Evolutionary conservation across 352 stramenopile species (phyloP), one percentile per base, ranked within the genome.

Genomic region (Pythium insidiosum): DNA sequence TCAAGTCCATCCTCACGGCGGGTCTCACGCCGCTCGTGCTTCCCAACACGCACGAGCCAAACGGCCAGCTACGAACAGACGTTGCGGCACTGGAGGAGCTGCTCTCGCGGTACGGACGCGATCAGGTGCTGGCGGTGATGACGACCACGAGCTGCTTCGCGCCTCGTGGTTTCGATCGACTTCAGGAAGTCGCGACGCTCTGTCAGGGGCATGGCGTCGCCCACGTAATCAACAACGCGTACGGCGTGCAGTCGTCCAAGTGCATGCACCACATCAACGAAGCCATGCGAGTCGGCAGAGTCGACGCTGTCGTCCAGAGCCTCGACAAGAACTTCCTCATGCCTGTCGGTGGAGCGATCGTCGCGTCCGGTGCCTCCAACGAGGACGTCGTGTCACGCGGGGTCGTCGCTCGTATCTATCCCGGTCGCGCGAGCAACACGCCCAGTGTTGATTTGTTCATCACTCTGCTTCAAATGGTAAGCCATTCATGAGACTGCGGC

Each of bases 241-340:
- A 99, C 58, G 97, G 97, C 25, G 70, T 99, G 22, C 96, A 99
- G 64, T 98, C 93, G 59, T 79, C 69, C 43, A 82, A 84, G 46
- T 98, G 90, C 38, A 84, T 84, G 61, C 94, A 98, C 59, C 61
- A 95, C 15, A 71, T 98, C 23, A 96, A 97, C 61, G 56, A 93
- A 16, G 76, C 76, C 26, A 83, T 95, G 63, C 82, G 84, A 13
- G 66, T 89, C 21, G 95, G 93, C 5, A 76, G 93, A 29, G 96
- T 99, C 6, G 96, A 99, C 71, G 88, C 89, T 6, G 82, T 99
- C 34, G 90, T 99, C 22, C 96, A 97, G 58, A 98, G 85, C 52
- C 97, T 97, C 2, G 97, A 99, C 74, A 99, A 99, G 63, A 99
- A 99, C 65, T 99, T 99, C 63, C 64, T 99, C 43, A 90, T 99